phyloP scores from a whole-genome alignment of 352 stramenopile species.

The Salisapilia sapeloensis region DNA sequence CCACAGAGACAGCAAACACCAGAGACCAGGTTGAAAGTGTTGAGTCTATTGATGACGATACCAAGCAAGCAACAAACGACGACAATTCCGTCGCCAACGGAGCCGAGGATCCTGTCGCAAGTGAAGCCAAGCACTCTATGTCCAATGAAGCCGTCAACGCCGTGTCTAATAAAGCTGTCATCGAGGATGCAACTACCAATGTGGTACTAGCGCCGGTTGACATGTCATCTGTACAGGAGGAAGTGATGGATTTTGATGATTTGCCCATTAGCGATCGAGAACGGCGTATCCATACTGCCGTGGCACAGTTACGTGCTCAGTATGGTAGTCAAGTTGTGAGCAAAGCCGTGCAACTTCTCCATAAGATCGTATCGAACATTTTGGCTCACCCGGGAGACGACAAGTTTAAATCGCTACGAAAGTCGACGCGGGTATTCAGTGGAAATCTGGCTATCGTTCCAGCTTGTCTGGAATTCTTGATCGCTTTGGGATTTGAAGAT shows the following conservation, averaged over 20 bases:
- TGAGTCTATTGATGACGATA: background rate
- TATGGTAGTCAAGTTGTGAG: constrained; percentile 12
- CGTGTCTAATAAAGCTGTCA: no score
- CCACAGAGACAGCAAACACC: background rate
- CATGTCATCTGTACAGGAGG: background rate
- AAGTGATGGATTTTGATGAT: constrained; percentile 1
- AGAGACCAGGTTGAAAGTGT: background rate
- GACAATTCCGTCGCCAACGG: no score
- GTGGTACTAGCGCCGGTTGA: no score
- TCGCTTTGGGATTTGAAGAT: constrained; percentile 48
- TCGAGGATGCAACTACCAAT: no score
- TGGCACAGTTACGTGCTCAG: constrained; percentile 15
- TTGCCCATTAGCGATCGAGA: constrained; percentile 52
- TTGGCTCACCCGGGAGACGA: constrained; percentile 24
- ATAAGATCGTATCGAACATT: constrained; percentile 66
- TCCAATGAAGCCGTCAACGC: no score
- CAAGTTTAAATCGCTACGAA: constrained; percentile 54
- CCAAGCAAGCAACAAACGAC: no score
- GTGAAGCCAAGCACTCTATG: no score
- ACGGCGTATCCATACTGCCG: constrained; percentile 20
- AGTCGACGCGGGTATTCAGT: constrained; percentile 41
- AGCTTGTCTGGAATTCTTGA: constrained; percentile 46
- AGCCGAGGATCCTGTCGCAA: no score
- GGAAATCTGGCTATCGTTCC: constrained; percentile 23
- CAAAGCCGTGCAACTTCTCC: constrained; percentile 20